These are phyloP conservation scores for Ogataea dorogensis DNA, from an alignment of 805 yeast species.

Conservation along the genomic window DNA sequence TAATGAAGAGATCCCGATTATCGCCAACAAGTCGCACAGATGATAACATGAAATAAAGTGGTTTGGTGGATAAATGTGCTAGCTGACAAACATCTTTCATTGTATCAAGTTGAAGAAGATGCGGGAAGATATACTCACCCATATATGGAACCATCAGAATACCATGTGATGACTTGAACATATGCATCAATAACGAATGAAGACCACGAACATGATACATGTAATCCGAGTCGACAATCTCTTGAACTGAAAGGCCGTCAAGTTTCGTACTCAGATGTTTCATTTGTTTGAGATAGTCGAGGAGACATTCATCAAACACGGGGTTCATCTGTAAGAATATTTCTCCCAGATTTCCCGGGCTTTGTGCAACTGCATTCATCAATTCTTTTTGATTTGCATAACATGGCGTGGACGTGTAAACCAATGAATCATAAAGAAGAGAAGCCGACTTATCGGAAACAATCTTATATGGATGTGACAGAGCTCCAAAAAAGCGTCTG, in stretches of 20 bases:
- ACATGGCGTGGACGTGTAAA: conserved; percentile 18
- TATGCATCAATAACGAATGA: conserved; percentile 54
- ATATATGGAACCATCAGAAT: conserved; percentile 52
- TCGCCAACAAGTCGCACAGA: conserved; percentile 44
- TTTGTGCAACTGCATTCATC: conserved; percentile 35
- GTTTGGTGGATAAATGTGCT: conserved; percentile 55
- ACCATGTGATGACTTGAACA: conserved; percentile 54
- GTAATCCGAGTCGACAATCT: conserved; percentile 56
- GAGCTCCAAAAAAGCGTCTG: conserved; percentile 43
- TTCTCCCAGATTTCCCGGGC: conserved; percentile 36
- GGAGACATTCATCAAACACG: conserved; percentile 38
- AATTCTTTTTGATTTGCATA: conserved; percentile 37
- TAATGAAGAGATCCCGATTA: conserved; percentile 42
- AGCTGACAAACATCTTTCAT: conserved; percentile 81
- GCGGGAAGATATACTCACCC: conserved; percentile 58
- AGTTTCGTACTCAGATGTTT: conserved; percentile 33
- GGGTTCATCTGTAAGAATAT: conserved; percentile 32
- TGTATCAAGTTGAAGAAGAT: conserved; percentile 58
- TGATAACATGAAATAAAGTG: conserved; percentile 45
- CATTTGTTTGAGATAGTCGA: conserved; percentile 44
- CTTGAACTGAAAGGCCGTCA: conserved; percentile 47
- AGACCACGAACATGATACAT: conserved; percentile 65
- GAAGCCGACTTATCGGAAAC: conserved; percentile 70
- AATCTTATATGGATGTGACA: conserved; percentile 68
- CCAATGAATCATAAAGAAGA: conserved; percentile 42